Percentiles rank a stretch among this genome's conserved stretches.
Conservation (phyloP, 345 rosid genomes). For the Gossypium thurberi region DNA sequence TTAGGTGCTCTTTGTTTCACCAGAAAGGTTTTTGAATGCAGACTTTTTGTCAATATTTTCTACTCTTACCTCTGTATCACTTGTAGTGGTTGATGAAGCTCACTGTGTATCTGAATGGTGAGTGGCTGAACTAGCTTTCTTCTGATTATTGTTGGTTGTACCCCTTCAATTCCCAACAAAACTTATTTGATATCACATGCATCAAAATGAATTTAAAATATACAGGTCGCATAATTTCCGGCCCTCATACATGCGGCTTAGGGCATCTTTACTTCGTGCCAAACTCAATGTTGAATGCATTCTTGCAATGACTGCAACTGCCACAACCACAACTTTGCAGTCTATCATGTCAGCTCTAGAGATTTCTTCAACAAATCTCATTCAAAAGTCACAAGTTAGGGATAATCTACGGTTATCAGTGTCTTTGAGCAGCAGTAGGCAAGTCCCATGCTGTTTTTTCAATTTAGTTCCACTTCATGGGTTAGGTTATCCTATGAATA, state of each 20-base stretch:
- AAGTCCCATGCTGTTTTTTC: slow-evolving; percentile 25
- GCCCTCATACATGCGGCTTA: slow-evolving; percentile 92
- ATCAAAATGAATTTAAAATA: slow-evolving; percentile 11
- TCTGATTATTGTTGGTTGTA: neutral
- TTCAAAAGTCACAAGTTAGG: slow-evolving; percentile 60
- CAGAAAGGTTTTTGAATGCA: slow-evolving; percentile 74
- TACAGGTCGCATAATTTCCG: slow-evolving; percentile 96
- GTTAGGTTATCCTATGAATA: slow-evolving; percentile 8
- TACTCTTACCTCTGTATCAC: slow-evolving; percentile 42
- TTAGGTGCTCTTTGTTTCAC: slow-evolving; percentile 97
- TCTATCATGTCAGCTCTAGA: slow-evolving; percentile 85
- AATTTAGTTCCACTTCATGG: slow-evolving; percentile 1
- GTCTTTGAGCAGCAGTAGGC: slow-evolving; percentile 71
- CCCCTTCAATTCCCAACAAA: neutral
- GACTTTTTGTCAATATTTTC: slow-evolving; percentile 68
- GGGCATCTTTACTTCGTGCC: slow-evolving; percentile 70
- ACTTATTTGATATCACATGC: neutral
- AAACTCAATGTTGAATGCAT: slow-evolving; percentile 59
- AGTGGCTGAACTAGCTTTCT: slow-evolving; percentile 23
- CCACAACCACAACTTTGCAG: slow-evolving; percentile 59
- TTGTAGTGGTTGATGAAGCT: slow-evolving; percentile 95
- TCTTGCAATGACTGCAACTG: slow-evolving; percentile 99
- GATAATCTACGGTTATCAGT: slow-evolving; percentile 75
- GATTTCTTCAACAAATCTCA: slow-evolving; percentile 72
- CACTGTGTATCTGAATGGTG: slow-evolving; percentile 98